These are phyloP conservation scores for Carex scoparia DNA, from an alignment of 176 grass and related monocot species.

Conservation along the genomic window DNA sequence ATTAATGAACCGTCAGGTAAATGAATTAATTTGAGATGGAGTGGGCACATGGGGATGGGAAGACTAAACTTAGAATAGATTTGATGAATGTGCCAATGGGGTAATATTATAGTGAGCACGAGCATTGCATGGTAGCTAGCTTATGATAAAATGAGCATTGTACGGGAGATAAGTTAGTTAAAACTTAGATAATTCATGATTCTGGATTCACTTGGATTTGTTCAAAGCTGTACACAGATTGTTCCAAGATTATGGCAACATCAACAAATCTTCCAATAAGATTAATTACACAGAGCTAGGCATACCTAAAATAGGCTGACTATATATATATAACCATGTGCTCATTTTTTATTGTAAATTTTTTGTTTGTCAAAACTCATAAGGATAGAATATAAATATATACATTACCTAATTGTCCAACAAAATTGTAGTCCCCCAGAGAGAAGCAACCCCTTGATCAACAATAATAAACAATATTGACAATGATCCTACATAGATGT, in stretches of 20 bases:
- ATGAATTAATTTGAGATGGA: neutral
- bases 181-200: neutral
- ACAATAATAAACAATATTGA: neutral
- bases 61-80: neutral
- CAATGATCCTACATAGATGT: neutral
- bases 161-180: constrained; percentile 18
- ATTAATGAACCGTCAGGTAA: neutral
- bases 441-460: neutral
- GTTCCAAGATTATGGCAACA: neutral
- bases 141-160: neutral
- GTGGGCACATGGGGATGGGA: neutral
- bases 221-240: constrained; percentile 14
- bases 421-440: neutral
- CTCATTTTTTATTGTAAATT: neutral
- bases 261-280: neutral
- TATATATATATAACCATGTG: neutral
- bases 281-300: neutral
- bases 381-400: neutral
- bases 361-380: neutral
- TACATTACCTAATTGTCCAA: neutral
- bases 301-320: neutral
- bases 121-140: constrained; percentile 1
- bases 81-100: neutral
- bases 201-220: neutral
- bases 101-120: constrained; percentile 9